Conservation (phyloP, 495 filamentous ascomycete species). For the Penicillium turbatum region DNA sequence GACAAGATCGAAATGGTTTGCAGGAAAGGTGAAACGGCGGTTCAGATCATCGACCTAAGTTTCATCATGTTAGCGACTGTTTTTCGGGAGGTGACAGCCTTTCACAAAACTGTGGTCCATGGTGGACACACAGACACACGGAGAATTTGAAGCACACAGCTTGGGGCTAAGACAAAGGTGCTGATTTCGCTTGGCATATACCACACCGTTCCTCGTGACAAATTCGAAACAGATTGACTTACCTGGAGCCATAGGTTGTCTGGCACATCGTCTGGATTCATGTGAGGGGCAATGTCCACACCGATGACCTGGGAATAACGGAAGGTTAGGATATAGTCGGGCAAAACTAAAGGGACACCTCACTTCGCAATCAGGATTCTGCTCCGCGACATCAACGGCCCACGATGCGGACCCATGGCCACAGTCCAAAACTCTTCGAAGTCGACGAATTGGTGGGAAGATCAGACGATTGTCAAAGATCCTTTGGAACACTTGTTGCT, state of each 20-base stretch:
- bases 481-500: constrained; percentile 65
- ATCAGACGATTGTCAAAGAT: constrained; percentile 74
- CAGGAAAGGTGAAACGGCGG: constrained; percentile 65
- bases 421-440: constrained; percentile 70
- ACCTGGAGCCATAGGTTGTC: constrained; percentile 69
- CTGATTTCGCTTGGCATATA: not conserved
- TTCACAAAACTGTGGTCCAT: not conserved
- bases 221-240: constrained; percentile 13
- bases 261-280: constrained; percentile 63
- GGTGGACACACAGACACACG: not conserved
- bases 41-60: constrained; percentile 72
- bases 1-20: constrained; percentile 82
- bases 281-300: constrained; percentile 73
- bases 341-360: constrained; percentile 4
- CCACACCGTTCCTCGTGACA: not conserved
- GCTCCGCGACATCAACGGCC: constrained; percentile 58
- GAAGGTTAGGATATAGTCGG: constrained; percentile 15
- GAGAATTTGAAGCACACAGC: not conserved
- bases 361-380: constrained; percentile 72
- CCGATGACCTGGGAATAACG: constrained; percentile 62
- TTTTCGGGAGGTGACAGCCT: not conserved
- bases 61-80: constrained; percentile 25
- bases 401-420: constrained; percentile 65
- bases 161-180: not conserved
- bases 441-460: constrained; percentile 67